These are phyloP conservation scores for Rostrohypoxylon terebratum DNA, from an alignment of 495 filamentous ascomycete species.

Conservation along the genomic window DNA sequence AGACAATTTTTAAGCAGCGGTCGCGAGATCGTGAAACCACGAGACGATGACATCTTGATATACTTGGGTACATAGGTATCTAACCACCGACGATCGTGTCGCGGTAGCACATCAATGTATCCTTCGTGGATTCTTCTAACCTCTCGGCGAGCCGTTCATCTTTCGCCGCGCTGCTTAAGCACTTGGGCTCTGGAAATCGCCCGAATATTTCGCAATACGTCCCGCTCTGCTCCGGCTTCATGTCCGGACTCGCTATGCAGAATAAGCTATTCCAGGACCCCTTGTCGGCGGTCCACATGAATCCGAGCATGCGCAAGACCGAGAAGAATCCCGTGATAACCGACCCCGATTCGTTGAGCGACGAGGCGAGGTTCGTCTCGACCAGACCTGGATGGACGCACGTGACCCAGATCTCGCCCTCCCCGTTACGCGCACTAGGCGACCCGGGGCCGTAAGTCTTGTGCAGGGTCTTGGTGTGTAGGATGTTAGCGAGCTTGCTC, in stretches of 20 bases:
- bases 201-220: constrained; percentile 49
- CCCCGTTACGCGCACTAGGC: constrained; percentile 37
- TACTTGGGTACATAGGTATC: too few relatives aligned
- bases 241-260: constrained; percentile 56
- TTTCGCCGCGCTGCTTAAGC: constrained; percentile 49
- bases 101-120: too few relatives aligned
- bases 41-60: too few relatives aligned
- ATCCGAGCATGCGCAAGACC: constrained; percentile 41
- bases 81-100: too few relatives aligned
- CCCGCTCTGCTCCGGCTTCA: constrained; percentile 55
- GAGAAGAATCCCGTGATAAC: constrained; percentile 40
- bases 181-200: constrained; percentile 49
- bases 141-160: constrained; percentile 46
- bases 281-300: constrained; percentile 50
- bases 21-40: too few relatives aligned
- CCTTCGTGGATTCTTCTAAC: constrained; percentile 37
- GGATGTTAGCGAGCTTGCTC: constrained; percentile 59
- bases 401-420: constrained; percentile 55
- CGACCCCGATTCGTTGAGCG: constrained; percentile 33
- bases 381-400: constrained; percentile 61
- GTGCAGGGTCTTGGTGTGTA: constrained; percentile 53
- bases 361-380: constrained; percentile 51
- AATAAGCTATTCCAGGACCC: constrained; percentile 56
- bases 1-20: too few relatives aligned
- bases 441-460: constrained; percentile 54